phyloP scores from a whole-genome alignment of 352 stramenopile species.

The Pythium dissotocum region DNA sequence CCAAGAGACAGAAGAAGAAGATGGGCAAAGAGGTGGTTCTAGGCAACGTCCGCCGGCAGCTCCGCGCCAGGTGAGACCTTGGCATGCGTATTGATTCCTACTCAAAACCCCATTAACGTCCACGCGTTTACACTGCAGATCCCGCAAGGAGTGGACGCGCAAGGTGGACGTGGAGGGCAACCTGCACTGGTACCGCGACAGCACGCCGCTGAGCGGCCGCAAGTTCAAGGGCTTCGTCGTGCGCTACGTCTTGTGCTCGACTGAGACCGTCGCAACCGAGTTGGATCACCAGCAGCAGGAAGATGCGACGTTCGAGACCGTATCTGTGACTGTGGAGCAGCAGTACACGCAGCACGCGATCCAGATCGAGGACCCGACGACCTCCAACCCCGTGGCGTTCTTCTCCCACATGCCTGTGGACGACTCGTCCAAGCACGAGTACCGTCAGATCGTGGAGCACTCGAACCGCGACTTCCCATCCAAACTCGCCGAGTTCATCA shows the following conservation, averaged over 20 bases:
- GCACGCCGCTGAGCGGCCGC: constrained; percentile 14
- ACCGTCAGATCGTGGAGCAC: constrained; percentile 17
- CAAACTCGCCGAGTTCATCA: constrained; percentile 42
- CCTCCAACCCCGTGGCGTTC: constrained; percentile 11
- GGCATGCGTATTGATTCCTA: neutral
- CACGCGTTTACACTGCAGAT: neutral
- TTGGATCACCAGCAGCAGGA: neutral
- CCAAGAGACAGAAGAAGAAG: constrained; percentile 20
- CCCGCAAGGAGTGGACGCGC: constrained; percentile 44
- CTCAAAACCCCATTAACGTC: no score
- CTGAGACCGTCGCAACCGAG: neutral
- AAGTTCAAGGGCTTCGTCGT: constrained; percentile 19
- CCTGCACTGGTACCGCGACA: constrained; percentile 37
- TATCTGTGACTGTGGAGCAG: neutral
- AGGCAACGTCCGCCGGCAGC: constrained; percentile 11
- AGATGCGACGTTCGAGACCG: neutral
- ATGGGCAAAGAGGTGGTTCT: constrained; percentile 20
- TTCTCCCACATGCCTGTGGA: constrained; percentile 5
- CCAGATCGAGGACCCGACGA: constrained; percentile 11
- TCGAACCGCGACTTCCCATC: constrained; percentile 32
- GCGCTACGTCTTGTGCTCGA: constrained; percentile 14
- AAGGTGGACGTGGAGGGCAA: constrained; percentile 37
- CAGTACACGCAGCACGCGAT: constrained; percentile 8
- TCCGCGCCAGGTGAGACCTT: constrained; percentile 7
- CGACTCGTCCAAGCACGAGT: constrained; percentile 7